Evolutionary conservation across 805 yeast species (phyloP), one percentile per base, ranked within the genome.

Genomic region (Saccharomyces cerevisiae): DNA sequence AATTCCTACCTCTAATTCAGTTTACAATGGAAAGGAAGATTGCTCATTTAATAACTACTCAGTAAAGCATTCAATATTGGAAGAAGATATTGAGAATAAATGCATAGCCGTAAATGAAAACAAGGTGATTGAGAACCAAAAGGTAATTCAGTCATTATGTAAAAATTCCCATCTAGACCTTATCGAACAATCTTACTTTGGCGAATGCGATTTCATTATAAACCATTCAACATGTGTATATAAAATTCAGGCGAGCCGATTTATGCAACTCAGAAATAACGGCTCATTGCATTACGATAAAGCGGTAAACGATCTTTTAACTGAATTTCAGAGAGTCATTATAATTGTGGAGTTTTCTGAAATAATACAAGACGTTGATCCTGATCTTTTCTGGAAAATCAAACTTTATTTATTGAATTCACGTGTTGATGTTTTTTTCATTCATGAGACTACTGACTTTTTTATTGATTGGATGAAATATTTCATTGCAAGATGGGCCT

Each of bases 311-410:
- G 41, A 48, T 8, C 49, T 63, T 6, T 13, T 46, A 2, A 29
- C 47, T 3, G 61, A 62, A 30, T 67, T 57, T 47, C 51, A 54
- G 32, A 59, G 41, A 14, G 54, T 66, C 1, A 53, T 59, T 10
- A 26, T 64, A 4, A 24, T 64, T 4, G 36, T 62, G 2, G 61
- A 63, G 46, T 65, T 61, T 32, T 17, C 54, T 14, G 41, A 17
- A 8, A 26, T 49, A 1, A 29, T 59, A 14, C 58, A 57, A 24
- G 17, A 29, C 1, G 49, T 51, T 3, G 69, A 64, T 46, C 53
- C 36, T 4, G 65, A 65, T 28, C 53, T 59, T 10, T 59, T 65
- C 41, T 64, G 69, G 69, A 64, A 63, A 55, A 32, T 62, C 2
- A 58, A 52, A 1, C 32, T 59, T 14, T 60, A 53, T 47, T 49